A percentile compares a stretch with the other conserved stretches of the same genome.
Conservation (phyloP, 2,329 filamentous ascomycete genomes). For the Chrysosporium queenslandicum region DNA sequence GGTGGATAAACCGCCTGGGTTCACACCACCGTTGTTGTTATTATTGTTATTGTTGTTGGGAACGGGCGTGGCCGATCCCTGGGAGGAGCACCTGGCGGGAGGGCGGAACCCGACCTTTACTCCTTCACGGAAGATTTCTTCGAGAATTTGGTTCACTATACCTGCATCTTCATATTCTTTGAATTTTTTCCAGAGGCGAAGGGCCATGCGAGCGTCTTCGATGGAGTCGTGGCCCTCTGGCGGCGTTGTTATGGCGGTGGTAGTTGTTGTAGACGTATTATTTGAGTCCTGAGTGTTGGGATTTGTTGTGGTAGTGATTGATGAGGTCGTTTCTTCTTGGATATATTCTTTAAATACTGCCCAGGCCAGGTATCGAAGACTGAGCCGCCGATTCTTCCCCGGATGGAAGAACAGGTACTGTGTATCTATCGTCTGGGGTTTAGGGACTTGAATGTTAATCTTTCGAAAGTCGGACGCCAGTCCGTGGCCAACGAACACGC, state of each 20-base stretch:
- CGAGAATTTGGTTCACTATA: slow-evolving; percentile 69
- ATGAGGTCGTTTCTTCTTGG: slow-evolving; percentile 52
- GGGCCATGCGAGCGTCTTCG: slow-evolving; percentile 83
- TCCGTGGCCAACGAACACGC: slow-evolving; percentile 86
- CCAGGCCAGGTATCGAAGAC: slow-evolving; percentile 84
- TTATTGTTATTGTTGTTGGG: neutral
- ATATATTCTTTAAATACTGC: slow-evolving; percentile 86
- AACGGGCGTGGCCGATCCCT: neutral
- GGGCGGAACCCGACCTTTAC: slow-evolving; percentile 50
- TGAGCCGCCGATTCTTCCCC: slow-evolving; percentile 72
- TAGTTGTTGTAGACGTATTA: slow-evolving; percentile 10
- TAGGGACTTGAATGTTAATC: slow-evolving; percentile 93
- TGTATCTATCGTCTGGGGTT: slow-evolving; percentile 83
- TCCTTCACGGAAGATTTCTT: slow-evolving; percentile 69
- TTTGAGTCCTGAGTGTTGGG: neutral
- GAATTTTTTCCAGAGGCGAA: slow-evolving; percentile 83
- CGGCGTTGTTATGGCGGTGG: slow-evolving; percentile 14
- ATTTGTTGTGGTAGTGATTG: slow-evolving; percentile 9
- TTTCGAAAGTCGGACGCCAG: slow-evolving; percentile 93
- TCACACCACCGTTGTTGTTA: neutral
- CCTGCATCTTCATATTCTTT: slow-evolving; percentile 81
- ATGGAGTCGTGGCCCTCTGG: slow-evolving; percentile 69
- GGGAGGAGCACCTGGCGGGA: slow-evolving; percentile 33
- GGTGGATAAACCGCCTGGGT: slow-evolving; percentile 12
- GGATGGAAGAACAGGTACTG: slow-evolving; percentile 83